Percentiles rank a stretch among this genome's conserved stretches.
Evolutionary conservation across 805 yeast species (phyloP).

Genomic region (Starmerella geochares): DNA sequence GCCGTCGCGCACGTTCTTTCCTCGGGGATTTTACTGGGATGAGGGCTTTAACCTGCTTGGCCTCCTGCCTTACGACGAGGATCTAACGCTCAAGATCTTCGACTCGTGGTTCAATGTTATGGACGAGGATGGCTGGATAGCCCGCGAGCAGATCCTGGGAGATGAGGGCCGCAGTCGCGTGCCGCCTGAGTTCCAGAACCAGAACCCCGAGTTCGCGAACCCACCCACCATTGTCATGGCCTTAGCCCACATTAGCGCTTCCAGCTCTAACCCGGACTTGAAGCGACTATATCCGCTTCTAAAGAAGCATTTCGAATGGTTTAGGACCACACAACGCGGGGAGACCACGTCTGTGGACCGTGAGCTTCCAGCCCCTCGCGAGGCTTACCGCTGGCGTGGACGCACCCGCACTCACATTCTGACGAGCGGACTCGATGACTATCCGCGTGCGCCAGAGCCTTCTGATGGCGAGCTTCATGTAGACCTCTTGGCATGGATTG

Average conservation of each 20-base stretch:
- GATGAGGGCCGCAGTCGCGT: constrained; percentile 82
- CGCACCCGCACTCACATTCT: constrained; percentile 74
- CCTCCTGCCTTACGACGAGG: constrained; percentile 70
- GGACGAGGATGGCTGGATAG: constrained; percentile 93
- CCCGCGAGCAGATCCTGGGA: constrained; percentile 89
- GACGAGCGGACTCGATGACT: constrained; percentile 92
- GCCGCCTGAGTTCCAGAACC: constrained; percentile 72
- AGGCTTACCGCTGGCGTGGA: constrained; percentile 89
- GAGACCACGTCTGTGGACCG: constrained; percentile 62
- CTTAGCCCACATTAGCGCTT: constrained; percentile 40
- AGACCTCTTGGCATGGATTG: constrained; percentile 86
- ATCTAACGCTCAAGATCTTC: constrained; percentile 65
- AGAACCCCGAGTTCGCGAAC: constrained; percentile 81
- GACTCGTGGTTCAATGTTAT: constrained; percentile 80
- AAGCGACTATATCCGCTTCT: constrained; percentile 61
- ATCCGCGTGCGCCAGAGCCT: constrained; percentile 73
- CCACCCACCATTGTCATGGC: constrained; percentile 84
- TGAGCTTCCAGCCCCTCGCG: constrained; percentile 39
- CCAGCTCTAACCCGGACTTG: constrained; percentile 8
- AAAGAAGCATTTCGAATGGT: constrained; percentile 73
- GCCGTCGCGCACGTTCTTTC: constrained; percentile 89
- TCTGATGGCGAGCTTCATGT: constrained; percentile 85
- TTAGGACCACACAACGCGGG: constrained; percentile 70
- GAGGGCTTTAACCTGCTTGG: constrained; percentile 93
- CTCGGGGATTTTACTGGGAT: constrained; percentile 97